Evolutionary conservation across 2,329 filamentous ascomycete species (phyloP), one percentile per base, ranked within the genome.

Genomic region (Sporothrix pallida): DNA sequence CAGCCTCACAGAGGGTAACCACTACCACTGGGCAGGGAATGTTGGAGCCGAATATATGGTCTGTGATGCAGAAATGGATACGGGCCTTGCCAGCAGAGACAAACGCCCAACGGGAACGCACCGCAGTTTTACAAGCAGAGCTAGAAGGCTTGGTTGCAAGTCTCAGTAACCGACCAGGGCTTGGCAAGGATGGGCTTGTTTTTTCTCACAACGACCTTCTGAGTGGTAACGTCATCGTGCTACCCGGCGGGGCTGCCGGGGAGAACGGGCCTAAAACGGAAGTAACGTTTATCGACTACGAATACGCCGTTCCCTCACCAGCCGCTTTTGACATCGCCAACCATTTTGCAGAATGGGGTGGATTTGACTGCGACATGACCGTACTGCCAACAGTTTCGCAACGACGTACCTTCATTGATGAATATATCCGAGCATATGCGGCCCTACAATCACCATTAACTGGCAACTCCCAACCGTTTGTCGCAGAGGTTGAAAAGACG

Each of bases 321-420:
- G 94, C 95, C 3, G 95, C 95, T 1, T 99, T 99, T 83, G 96
- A 99, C 81, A 91, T 99, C 78, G 92, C 95, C 70, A 99, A 99
- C 84, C 96, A 99, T 85, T 97, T 99, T 81, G 94, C 96, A 67
- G 96, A 99, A 84, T 99, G 96, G 95, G 95, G 92, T 75, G 96
- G 96, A 73, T 98, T 98, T 80, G 94, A 97, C 78, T 99, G 96
- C 85, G 94, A 98, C 82, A 95, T 93, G 84, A 89, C 84, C 78
- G 91, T 92, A 77, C 87, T 98, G 73, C 96, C 96, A 5, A 96
- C 93, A 0, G 88, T 88, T 75, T 85, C 90, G 23, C 90, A 95
- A 78, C 91, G 96, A 42, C 88, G 89, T 62, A 89, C 91, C 72
- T 99, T 99, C 82, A 88, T 98, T 74, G 85, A 87, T 76, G 92